These are phyloP conservation scores for Antrodiella citrinella DNA, from an alignment of 768 basidiomycete genomes.

Conservation along the genomic window DNA sequence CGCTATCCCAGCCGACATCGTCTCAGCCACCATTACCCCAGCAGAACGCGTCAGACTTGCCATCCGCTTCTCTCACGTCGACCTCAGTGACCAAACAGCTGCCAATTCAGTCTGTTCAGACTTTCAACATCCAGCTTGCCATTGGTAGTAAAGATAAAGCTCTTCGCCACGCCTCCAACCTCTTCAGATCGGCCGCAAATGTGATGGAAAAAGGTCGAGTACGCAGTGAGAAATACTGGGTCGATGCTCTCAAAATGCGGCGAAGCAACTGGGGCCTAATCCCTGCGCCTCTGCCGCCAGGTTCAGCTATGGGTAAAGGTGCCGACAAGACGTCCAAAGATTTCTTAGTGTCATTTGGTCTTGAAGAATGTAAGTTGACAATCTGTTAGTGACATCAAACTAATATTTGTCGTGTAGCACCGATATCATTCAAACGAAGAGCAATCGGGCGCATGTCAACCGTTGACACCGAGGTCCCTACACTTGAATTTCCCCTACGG, in stretches of 20 bases:
- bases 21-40: not conserved
- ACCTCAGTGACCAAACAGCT: conserved; percentile 59
- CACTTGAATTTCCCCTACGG: conserved; percentile 57
- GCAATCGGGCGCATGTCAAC: conserved; percentile 65
- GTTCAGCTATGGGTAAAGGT: conserved; percentile 64
- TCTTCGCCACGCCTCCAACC: conserved; percentile 59
- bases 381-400: not conserved
- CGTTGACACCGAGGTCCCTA: conserved; percentile 30
- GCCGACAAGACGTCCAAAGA: conserved; percentile 77
- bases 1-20: conserved; percentile 10
- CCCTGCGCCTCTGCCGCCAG: conserved; percentile 69
- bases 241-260: conserved; percentile 70
- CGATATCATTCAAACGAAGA: conserved; percentile 50
- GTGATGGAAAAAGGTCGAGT: conserved; percentile 57
- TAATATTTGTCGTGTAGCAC: conserved; percentile 37
- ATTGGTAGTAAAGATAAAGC: conserved; percentile 80
- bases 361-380: conserved; percentile 65
- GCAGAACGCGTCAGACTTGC: conserved; percentile 4
- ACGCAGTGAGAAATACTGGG: conserved; percentile 71
- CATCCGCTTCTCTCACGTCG: conserved; percentile 40
- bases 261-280: conserved; percentile 74
- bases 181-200: conserved; percentile 64
- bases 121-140: conserved; percentile 27
- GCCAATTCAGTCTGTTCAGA: conserved; percentile 33
- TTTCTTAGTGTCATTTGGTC: conserved; percentile 70